Base-by-base conservation (phyloP, 768 basidiomycete genomes). In the Auriculariales sp. region DNA sequence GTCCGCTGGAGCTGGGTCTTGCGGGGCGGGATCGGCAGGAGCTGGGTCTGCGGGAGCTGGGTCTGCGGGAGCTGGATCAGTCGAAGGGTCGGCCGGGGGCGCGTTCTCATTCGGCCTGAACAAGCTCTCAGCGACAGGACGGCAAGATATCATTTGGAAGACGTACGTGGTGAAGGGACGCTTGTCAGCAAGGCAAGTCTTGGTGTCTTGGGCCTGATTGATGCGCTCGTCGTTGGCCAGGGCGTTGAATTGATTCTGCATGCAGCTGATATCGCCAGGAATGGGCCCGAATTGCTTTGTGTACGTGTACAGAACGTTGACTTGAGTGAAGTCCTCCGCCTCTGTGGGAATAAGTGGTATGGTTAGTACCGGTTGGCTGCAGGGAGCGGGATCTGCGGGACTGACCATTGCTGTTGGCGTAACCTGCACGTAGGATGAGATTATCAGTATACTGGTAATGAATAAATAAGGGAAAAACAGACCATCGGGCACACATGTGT, bases 241-340 rank as follows among this genome's bases (percentile, higher is more conserved):
- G 22, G 22, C 22, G 39, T 44, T 25, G 15, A 44, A 25, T 24
- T 44, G 39, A 1, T 19, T 19, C 39, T 44, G 39, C 19, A 44
- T 19, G 24, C 39, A 44, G 27, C 6, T 5, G 4, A 25, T 19
- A 19, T 44, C 39, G 22, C 22, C 39, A 9, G 39, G 39, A 44
- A 44, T 19, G 15, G 39, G 39, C 9, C 39, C 39, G 22, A 44
- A 44, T 25, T 44, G 39, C 39, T 44, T 44, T 1, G 39, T 44
- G 39, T 44, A 44, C 17, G 39, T 44, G 39, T 44, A 44, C 12
- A 44, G 39, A 15, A 44, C 39, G 39, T 44, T 44, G 24, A 44
- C 39, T 15, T 44, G 39, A 24, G 39, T 44, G 22, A 19, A 44
- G 39, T 44, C 39, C 22, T 36, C n/a, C n/a, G n/a, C n/a, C n/a